Conservation (phyloP, 805 yeast genomes). For the Zygosaccharomyces lentus region DNA sequence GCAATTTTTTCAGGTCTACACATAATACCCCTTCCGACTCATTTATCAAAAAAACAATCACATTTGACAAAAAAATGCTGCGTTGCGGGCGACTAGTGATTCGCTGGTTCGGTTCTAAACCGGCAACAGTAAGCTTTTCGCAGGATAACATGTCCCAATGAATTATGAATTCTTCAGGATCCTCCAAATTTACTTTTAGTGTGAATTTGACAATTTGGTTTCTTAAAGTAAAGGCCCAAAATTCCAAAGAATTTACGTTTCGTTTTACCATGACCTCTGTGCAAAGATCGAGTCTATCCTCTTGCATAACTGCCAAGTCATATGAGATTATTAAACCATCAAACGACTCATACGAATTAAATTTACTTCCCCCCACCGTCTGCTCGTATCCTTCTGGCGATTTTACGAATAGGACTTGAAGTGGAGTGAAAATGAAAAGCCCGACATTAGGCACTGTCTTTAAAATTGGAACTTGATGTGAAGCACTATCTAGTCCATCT, state of each 20-base stretch:
- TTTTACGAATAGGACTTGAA: slow-evolving; percentile 11
- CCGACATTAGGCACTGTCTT: slow-evolving; percentile 23
- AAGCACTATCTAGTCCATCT: not conserved
- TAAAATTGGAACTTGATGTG: slow-evolving; percentile 5
- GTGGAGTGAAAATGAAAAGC: slow-evolving; percentile 17
- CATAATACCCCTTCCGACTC: not conserved
- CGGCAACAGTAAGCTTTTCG: not conserved
- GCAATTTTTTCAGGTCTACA: slow-evolving; percentile 1
- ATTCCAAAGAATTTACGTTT: slow-evolving; percentile 8
- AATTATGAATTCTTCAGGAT: slow-evolving; percentile 9
- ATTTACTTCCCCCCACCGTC: slow-evolving; percentile 10
- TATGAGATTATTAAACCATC: slow-evolving; percentile 3
- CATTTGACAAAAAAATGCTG: not conserved
- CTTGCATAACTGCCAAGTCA: not conserved
- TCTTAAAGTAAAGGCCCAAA: slow-evolving; percentile 5
- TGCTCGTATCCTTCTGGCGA: slow-evolving; percentile 21
- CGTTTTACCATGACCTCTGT: slow-evolving; percentile 2
- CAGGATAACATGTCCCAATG: slow-evolving; percentile 8
- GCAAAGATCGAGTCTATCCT: slow-evolving; percentile 1
- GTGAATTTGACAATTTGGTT: slow-evolving; percentile 5
- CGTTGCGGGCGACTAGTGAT: not conserved
- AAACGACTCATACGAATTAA: slow-evolving; percentile 4
- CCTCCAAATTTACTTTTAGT: slow-evolving; percentile 9
- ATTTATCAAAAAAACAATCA: not conserved
- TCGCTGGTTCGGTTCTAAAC: not conserved